phyloP scores from a whole-genome alignment of 441 rosid genomes.

The Aleurites moluccanus region DNA sequence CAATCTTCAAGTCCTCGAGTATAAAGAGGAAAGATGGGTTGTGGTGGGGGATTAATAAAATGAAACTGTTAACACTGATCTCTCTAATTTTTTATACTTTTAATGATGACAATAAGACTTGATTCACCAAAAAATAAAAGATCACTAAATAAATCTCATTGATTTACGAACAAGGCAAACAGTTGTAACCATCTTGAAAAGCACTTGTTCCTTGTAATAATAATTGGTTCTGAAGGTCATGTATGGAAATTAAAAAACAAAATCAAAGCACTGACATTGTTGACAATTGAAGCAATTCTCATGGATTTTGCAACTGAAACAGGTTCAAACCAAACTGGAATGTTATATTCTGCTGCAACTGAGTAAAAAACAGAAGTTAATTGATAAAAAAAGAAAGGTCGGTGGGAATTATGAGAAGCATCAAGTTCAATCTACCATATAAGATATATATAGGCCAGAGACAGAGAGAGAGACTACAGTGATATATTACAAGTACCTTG shows the following conservation, averaged over 20 bases:
- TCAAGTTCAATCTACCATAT: slow-evolving; percentile 5
- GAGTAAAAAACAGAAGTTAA: slow-evolving; percentile 19
- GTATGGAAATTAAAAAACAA: not conserved
- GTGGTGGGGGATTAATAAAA: too few relatives aligned
- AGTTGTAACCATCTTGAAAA: not conserved
- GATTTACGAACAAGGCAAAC: not conserved
- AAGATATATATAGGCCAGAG: not conserved
- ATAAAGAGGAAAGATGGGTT: not conserved
- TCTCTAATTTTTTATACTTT: too few relatives aligned
- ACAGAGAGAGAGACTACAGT: not conserved
- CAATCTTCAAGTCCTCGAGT: not conserved
- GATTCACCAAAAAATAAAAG: not conserved
- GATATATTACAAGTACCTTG: slow-evolving; percentile 37
- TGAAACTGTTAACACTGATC: too few relatives aligned
- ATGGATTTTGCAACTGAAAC: slow-evolving; percentile 75
- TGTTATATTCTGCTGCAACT: slow-evolving; percentile 64
- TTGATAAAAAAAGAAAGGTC: not conserved
- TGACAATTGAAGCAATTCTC: slow-evolving; percentile 58
- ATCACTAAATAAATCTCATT: not conserved
- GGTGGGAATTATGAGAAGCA: not conserved
- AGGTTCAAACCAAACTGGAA: slow-evolving; percentile 90
- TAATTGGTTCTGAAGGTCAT: not conserved
- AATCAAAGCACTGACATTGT: slow-evolving; percentile 56
- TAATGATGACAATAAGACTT: too few relatives aligned
- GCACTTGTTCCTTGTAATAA: not conserved